Evolutionary conservation across 306 rosid species (phyloP).

Genomic region (Pueraria montana): DNA sequence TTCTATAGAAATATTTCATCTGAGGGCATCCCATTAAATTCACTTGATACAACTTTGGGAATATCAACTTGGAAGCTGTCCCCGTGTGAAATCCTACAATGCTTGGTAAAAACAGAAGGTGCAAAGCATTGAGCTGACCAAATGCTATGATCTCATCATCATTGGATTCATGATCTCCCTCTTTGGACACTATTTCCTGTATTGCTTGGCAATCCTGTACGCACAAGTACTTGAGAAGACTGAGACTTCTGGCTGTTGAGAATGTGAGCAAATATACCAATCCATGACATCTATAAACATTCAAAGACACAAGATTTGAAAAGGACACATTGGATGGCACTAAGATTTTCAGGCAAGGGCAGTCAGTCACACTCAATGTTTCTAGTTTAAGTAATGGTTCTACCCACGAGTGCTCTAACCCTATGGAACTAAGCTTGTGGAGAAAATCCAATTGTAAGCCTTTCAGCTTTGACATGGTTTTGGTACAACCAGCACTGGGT

Average conservation of each 20-base stretch:
- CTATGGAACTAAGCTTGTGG: background rate
- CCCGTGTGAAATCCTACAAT: slow-evolving; percentile 8
- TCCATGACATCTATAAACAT: background rate
- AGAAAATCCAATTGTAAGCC: background rate
- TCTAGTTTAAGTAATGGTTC: background rate
- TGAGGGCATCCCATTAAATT: background rate
- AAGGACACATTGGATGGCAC: background rate
- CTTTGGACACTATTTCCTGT: background rate
- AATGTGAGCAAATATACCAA: background rate
- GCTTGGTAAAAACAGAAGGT: background rate
- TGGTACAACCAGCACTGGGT: background rate
- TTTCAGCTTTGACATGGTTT: background rate
- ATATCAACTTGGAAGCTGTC: slow-evolving; percentile 4
- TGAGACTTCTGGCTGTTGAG: too few species aligned
- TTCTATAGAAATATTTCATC: background rate
- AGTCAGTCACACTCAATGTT: background rate
- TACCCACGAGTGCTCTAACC: slow-evolving; percentile 38
- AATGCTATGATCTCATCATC: slow-evolving; percentile 6
- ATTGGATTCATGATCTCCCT: background rate
- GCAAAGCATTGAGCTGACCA: background rate
- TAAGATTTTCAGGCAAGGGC: background rate
- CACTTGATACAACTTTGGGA: background rate
- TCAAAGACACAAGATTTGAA: background rate
- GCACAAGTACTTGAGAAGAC: background rate
- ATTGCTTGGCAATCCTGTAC: background rate